Percentiles rank a stretch among this genome's conserved stretches.
These are phyloP conservation scores for Suhomyces coccinellae DNA, from an alignment of 1,139 yeast species.

Conservation along the genomic window DNA sequence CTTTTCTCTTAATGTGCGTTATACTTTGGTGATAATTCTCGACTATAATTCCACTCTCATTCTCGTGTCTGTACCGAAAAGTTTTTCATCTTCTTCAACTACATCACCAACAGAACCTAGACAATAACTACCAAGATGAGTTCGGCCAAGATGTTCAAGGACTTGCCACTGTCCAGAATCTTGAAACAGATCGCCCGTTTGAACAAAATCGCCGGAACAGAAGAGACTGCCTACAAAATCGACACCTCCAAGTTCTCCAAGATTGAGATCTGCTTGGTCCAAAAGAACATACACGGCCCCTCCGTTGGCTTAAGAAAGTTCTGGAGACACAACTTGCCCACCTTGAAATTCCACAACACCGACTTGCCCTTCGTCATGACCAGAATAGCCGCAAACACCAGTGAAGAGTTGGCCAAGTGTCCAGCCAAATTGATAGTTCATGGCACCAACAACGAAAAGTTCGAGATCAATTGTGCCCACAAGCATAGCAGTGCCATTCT, in stretches of 20 bases:
- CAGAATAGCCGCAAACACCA: constrained; percentile 48
- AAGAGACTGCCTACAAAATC: constrained; percentile 36
- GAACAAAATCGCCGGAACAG: constrained; percentile 41
- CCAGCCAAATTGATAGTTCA: constrained; percentile 48
- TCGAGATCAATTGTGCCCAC: constrained; percentile 36
- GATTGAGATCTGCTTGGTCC: constrained; percentile 34
- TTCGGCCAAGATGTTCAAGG: constrained; percentile 21
- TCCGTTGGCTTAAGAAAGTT: constrained; percentile 49
- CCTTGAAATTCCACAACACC: constrained; percentile 82
- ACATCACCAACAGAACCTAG: not conserved
- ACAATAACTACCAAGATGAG: constrained; percentile 2
- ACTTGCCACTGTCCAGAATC: constrained; percentile 31
- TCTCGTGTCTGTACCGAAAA: constrained; percentile 9
- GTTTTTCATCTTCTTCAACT: constrained; percentile 1
- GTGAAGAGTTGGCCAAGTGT: constrained; percentile 41
- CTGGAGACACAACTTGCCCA: constrained; percentile 74
- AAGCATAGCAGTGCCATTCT: constrained; percentile 30
- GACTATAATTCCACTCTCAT: not conserved
- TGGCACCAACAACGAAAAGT: constrained; percentile 19
- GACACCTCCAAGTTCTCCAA: constrained; percentile 26
- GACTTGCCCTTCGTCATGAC: constrained; percentile 60
- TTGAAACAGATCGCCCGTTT: constrained; percentile 38
- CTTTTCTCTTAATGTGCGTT: too few species aligned
- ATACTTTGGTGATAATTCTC: too few species aligned
- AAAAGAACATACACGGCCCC: constrained; percentile 29